Conservation (phyloP, 805 yeast genomes). For the Candida sakaeoensis region DNA sequence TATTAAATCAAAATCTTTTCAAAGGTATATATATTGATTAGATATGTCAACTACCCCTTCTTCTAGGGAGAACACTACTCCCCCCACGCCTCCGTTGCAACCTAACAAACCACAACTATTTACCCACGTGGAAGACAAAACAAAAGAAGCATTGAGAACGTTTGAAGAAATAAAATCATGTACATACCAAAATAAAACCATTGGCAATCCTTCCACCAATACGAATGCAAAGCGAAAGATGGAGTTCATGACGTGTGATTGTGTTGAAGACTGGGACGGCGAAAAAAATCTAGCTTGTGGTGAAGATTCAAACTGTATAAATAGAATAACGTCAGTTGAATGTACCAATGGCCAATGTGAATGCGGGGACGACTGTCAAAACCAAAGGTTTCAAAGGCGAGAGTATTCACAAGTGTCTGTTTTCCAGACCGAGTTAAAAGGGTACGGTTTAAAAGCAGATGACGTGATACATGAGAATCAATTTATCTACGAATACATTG, state of each 20-base stretch:
- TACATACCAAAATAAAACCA: constrained; percentile 53
- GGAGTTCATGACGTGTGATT: constrained; percentile 89
- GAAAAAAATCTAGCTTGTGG: constrained; percentile 67
- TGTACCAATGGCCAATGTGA: constrained; percentile 66
- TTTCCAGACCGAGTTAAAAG: constrained; percentile 79
- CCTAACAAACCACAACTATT: constrained; percentile 22
- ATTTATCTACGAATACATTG: constrained; percentile 90
- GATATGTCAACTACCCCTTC: constrained; percentile 3
- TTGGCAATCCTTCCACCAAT: constrained; percentile 54
- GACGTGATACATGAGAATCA: constrained; percentile 51
- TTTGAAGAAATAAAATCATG: constrained; percentile 58
- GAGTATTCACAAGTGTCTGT: constrained; percentile 76
- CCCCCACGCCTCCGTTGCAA: constrained; percentile 4
- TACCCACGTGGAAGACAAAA: constrained; percentile 48
- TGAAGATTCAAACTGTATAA: constrained; percentile 84
- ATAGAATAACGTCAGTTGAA: constrained; percentile 87
- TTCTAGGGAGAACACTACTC: constrained; percentile 1
- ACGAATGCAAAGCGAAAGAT: constrained; percentile 48
- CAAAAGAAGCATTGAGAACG: constrained; percentile 62
- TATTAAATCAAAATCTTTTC: too few species aligned
- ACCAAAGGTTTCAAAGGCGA: constrained; percentile 80
- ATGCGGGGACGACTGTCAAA: constrained; percentile 79
- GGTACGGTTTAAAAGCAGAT: constrained; percentile 83
- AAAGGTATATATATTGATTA: not conserved
- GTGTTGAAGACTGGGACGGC: constrained; percentile 51